Evolutionary conservation across 345 rosid genomes (phyloP).

Genomic region (Hirschfeldia incana): DNA sequence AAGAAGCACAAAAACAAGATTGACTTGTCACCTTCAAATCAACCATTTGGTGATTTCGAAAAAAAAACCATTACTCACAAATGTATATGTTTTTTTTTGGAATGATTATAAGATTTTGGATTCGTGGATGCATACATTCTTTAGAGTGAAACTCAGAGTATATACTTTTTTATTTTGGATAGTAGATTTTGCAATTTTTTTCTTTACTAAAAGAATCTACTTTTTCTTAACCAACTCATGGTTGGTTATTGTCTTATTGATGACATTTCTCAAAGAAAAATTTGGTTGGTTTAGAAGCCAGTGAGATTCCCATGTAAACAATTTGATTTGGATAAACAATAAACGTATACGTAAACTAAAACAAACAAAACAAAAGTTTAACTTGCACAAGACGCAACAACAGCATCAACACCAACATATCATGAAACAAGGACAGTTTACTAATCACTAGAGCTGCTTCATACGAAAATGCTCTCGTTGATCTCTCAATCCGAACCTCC

Average conservation of each 20-base stretch:
- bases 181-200: background rate
- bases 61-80: slow-evolving; percentile 13
- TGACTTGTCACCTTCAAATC: slow-evolving; percentile 30
- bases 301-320: background rate
- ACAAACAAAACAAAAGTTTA: slow-evolving; percentile 22
- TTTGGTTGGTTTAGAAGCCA: background rate
- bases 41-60: slow-evolving; percentile 12
- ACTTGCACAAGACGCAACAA: slow-evolving; percentile 50
- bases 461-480: slow-evolving; percentile 67
- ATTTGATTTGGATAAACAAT: background rate
- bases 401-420: slow-evolving; percentile 40
- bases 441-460: slow-evolving; percentile 78
- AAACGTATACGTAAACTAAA: background rate
- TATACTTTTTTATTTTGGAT: background rate
- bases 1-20: slow-evolving; percentile 6
- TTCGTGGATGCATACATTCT: background rate
- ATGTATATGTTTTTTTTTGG: background rate
- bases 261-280: background rate
- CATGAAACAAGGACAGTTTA: slow-evolving; percentile 61
- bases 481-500: slow-evolving; percentile 65
- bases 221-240: too few species aligned
- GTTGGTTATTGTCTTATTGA: background rate
- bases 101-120: background rate
- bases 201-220: background rate
- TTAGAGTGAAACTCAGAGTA: background rate